Conservation (phyloP, 1,139 yeast species). For the Debaryomyces nepalensis region DNA sequence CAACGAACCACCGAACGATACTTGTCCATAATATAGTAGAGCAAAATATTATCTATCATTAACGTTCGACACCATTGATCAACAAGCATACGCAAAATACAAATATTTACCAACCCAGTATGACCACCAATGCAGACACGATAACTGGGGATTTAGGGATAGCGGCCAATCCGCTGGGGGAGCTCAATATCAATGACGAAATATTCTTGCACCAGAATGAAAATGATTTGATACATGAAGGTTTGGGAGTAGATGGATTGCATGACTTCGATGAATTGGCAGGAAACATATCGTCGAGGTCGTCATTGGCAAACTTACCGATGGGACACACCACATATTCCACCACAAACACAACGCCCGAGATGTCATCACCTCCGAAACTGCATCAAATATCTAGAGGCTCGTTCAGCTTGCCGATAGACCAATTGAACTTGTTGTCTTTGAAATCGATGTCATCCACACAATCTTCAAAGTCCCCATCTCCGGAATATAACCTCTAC, state of each 20-base stretch:
- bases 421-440: constrained; percentile 36
- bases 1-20: neutral
- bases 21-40: constrained; percentile 1
- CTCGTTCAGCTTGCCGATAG: constrained; percentile 26
- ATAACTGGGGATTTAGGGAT: constrained; percentile 6
- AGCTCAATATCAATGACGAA: constrained; percentile 13
- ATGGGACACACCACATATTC: constrained; percentile 6
- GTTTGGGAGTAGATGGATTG: neutral
- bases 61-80: constrained; percentile 7
- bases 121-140: constrained; percentile 9
- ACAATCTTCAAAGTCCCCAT: constrained; percentile 16
- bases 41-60: constrained; percentile 4
- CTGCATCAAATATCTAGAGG: constrained; percentile 7
- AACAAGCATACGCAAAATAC: neutral
- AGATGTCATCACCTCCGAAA: constrained; percentile 12
- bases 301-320: constrained; percentile 9
- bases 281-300: constrained; percentile 10
- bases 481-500: constrained; percentile 16
- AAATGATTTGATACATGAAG: neutral
- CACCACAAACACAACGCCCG: constrained; percentile 15
- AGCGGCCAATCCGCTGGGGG: constrained; percentile 4
- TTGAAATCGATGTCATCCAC: constrained; percentile 21
- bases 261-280: constrained; percentile 1
- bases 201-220: constrained; percentile 10
- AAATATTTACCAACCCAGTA: constrained; percentile 1